Conservation (phyloP, 2,329 filamentous ascomycete genomes). For the Colletotrichum magnum region DNA sequence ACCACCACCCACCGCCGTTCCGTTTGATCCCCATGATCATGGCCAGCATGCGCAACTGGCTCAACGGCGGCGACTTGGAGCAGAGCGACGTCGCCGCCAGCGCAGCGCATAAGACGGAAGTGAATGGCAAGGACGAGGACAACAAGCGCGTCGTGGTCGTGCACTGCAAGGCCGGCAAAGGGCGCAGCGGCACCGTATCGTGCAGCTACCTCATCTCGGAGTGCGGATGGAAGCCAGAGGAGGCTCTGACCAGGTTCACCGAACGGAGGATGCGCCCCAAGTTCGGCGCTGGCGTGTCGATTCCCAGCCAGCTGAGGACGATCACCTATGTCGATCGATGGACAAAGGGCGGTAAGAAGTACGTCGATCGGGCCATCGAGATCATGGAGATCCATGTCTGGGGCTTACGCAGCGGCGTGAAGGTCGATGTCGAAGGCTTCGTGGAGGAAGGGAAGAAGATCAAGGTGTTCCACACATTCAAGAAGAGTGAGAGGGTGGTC, state of each 20-base stretch:
- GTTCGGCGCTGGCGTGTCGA: constrained; percentile 91
- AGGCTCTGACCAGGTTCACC: constrained; percentile 74
- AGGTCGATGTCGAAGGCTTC: constrained; percentile 87
- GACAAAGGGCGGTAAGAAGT: constrained; percentile 81
- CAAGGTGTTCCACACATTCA: constrained; percentile 85
- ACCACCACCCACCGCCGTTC: constrained; percentile 97
- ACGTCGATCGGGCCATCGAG: constrained; percentile 86
- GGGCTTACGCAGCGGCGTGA: constrained; percentile 90
- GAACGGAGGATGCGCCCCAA: constrained; percentile 88
- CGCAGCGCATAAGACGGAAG: constrained; percentile 37
- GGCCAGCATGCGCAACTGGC: constrained; percentile 93
- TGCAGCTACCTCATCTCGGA: constrained; percentile 94
- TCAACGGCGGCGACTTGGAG: constrained; percentile 66
- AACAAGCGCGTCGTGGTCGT: constrained; percentile 83
- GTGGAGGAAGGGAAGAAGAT: constrained; percentile 92
- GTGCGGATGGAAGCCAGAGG: constrained; percentile 72
- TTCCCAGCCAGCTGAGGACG: constrained; percentile 92
- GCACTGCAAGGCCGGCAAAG: constrained; percentile 98
- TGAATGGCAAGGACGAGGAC: constrained; percentile 44
- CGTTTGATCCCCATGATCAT: constrained; percentile 89
- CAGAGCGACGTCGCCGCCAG: constrained; percentile 34
- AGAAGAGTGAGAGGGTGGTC: constrained; percentile 77
- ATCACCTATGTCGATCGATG: constrained; percentile 91
- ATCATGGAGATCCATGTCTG: constrained; percentile 91
- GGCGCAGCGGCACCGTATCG: constrained; percentile 87